These are phyloP conservation scores for Pseudoneurospora amorphoporcata DNA, from an alignment of 495 filamentous ascomycete genomes.

Conservation along the genomic window DNA sequence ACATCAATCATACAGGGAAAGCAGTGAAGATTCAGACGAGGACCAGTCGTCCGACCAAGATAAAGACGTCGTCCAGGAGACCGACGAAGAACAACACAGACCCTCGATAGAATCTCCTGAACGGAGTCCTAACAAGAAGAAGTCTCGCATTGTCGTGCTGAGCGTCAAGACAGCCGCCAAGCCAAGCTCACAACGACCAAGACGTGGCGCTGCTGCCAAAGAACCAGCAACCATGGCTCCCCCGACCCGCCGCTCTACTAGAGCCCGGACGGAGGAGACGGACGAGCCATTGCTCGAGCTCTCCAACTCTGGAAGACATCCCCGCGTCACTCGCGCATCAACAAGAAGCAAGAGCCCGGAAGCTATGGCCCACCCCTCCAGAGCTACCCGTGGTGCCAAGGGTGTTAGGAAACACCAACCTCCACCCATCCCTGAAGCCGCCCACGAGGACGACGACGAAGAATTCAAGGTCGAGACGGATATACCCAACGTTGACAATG, in stretches of 20 bases:
- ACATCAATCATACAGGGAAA: conserved; percentile 37
- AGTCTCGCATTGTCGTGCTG: conserved; percentile 20
- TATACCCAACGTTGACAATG: conserved; percentile 22
- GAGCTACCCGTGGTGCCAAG: conserved; percentile 51
- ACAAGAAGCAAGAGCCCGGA: conserved; percentile 56
- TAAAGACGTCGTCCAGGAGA: conserved; percentile 12
- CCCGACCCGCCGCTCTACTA: conserved; percentile 30
- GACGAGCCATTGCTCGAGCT: conserved; percentile 41
- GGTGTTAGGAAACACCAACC: conserved; percentile 48
- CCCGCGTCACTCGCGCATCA: conserved; percentile 39
- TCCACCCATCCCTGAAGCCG: conserved; percentile 48
- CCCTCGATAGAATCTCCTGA: background rate
- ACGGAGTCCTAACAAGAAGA: conserved; percentile 8
- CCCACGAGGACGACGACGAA: conserved; percentile 27
- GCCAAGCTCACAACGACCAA: conserved; percentile 6
- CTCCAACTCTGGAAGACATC: conserved; percentile 69
- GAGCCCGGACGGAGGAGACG: conserved; percentile 37
- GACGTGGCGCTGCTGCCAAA: conserved; percentile 12
- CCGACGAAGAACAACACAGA: background rate
- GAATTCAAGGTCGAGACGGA: conserved; percentile 17
- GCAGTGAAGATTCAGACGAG: conserved; percentile 28
- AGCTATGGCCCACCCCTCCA: conserved; percentile 25
- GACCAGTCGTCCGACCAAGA: conserved; percentile 23
- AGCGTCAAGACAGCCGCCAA: conserved; percentile 9
- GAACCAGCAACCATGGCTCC: conserved; percentile 8